Percentiles rank a stretch among this genome's conserved stretches.
These are phyloP conservation scores for Paramarasmius palmivorus DNA, from an alignment of 1,284 basidiomycete genomes.

Conservation along the genomic window DNA sequence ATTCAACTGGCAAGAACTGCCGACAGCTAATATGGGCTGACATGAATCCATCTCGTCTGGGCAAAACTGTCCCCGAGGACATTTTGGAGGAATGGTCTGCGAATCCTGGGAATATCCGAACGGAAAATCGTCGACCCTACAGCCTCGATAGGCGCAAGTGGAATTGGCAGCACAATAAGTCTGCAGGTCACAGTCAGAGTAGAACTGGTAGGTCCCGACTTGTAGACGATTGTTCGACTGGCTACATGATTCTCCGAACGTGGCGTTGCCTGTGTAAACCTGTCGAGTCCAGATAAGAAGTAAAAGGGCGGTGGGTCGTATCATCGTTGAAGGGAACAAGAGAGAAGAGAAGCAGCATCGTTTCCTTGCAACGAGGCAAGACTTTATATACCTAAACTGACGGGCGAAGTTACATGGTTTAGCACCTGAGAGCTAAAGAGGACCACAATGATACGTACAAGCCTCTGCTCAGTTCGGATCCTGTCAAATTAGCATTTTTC, in stretches of 20 bases:
- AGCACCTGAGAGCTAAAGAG: too few relatives aligned
- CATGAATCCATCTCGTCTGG: slow-evolving; percentile 83
- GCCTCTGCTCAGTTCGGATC: too few relatives aligned
- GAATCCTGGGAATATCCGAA: slow-evolving; percentile 56
- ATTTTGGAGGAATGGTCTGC: slow-evolving; percentile 58
- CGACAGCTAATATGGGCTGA: slow-evolving; percentile 59
- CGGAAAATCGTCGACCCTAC: slow-evolving; percentile 76
- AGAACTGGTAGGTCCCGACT: slow-evolving; percentile 73
- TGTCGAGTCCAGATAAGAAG: slow-evolving; percentile 19
- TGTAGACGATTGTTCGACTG: slow-evolving; percentile 65
- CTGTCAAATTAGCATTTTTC: too few relatives aligned
- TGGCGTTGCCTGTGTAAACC: slow-evolving; percentile 42
- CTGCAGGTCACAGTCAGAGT: slow-evolving; percentile 71
- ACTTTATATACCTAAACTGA: too few relatives aligned
- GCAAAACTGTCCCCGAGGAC: slow-evolving; percentile 68
- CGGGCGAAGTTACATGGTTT: too few relatives aligned
- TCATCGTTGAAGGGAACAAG: background rate
- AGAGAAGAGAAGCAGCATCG: background rate
- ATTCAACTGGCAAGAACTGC: slow-evolving; percentile 79
- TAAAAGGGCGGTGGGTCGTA: slow-evolving; percentile 25
- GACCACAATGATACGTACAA: too few relatives aligned
- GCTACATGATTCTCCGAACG: slow-evolving; percentile 51
- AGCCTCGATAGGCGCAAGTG: slow-evolving; percentile 66
- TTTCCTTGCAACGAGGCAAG: too few relatives aligned
- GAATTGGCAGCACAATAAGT: slow-evolving; percentile 63